These are phyloP conservation scores for Cokeromyces recurvatus DNA, from an alignment of 371 early-diverging fungal species.

Conservation along the genomic window DNA sequence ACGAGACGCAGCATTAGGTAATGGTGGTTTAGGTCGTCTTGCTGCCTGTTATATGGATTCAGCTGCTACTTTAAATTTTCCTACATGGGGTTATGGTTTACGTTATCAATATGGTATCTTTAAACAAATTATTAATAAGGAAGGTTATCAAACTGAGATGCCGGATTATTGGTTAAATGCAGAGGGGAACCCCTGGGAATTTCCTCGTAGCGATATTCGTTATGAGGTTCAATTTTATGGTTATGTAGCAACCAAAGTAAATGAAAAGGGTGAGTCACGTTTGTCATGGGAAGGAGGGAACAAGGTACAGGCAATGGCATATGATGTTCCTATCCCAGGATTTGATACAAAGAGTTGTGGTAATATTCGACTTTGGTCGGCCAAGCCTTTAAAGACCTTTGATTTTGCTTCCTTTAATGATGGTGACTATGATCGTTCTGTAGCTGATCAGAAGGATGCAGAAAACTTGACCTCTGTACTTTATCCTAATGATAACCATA, in stretches of 20 bases:
- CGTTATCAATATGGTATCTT: constrained; percentile 95
- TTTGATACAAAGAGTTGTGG: constrained; percentile 84
- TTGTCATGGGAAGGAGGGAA: constrained; percentile 82
- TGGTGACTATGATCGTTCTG: constrained; percentile 85
- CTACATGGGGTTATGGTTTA: constrained; percentile 86
- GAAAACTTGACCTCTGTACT: constrained; percentile 88
- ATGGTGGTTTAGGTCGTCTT: constrained; percentile 89
- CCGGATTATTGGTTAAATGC: constrained; percentile 88
- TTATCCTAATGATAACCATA: constrained; percentile 94
- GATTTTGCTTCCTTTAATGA: constrained; percentile 85
- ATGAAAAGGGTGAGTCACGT: constrained; percentile 58
- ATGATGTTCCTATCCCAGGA: constrained; percentile 91
- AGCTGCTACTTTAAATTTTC: constrained; percentile 82
- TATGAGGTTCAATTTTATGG: constrained; percentile 88
- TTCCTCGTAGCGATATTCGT: constrained; percentile 81
- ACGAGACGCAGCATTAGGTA: constrained; percentile 90
- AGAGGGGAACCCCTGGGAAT: constrained; percentile 88
- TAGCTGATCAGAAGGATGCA: constrained; percentile 84
- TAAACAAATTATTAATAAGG: constrained; percentile 72
- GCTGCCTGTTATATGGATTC: constrained; percentile 93
- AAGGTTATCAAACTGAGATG: constrained; percentile 89
- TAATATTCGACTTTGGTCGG: constrained; percentile 92
- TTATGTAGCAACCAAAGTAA: constrained; percentile 62
- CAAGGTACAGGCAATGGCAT: constrained; percentile 85
- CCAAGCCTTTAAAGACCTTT: constrained; percentile 74